A percentile compares a stretch with the other conserved stretches of the same genome.
phyloP scores from a whole-genome alignment of 805 yeast species.

The Grigorovia jiainica region DNA sequence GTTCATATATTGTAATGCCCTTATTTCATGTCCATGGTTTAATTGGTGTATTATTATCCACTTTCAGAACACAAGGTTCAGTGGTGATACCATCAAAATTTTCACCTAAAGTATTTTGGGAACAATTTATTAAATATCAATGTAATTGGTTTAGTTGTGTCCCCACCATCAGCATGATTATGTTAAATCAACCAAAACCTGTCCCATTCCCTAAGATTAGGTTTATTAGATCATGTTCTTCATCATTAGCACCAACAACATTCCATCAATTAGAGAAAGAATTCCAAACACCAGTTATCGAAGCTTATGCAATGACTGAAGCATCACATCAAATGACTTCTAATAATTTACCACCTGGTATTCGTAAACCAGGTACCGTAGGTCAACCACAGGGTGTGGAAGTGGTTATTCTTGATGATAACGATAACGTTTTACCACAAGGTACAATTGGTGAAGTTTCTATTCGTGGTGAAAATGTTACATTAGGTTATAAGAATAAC shows the following conservation, averaged over 20 bases:
- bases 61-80: conserved; percentile 51
- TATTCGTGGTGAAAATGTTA: conserved; percentile 58
- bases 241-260: conserved; percentile 59
- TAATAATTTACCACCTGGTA: conserved; percentile 55
- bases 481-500: conserved; percentile 64
- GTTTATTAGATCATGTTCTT: conserved; percentile 64
- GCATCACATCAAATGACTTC: conserved; percentile 77
- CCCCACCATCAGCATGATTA: conserved; percentile 65
- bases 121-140: conserved; percentile 37
- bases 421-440: conserved; percentile 37
- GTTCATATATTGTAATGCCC: conserved; percentile 64
- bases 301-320: conserved; percentile 77
- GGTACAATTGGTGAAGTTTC: conserved; percentile 62
- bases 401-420: conserved; percentile 44
- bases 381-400: conserved; percentile 67
- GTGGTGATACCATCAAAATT: conserved; percentile 55
- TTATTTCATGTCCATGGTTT: conserved; percentile 71
- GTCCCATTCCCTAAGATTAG: conserved; percentile 43
- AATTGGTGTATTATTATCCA: conserved; percentile 54
- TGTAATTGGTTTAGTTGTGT: conserved; percentile 73
- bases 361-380: conserved; percentile 61
- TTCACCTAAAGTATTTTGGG: conserved; percentile 55
- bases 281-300: conserved; percentile 59
- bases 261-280: conserved; percentile 46
- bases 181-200: conserved; percentile 46